Base-by-base conservation (phyloP, 768 basidiomycete genomes). In the Xanthoconium stramineum region DNA sequence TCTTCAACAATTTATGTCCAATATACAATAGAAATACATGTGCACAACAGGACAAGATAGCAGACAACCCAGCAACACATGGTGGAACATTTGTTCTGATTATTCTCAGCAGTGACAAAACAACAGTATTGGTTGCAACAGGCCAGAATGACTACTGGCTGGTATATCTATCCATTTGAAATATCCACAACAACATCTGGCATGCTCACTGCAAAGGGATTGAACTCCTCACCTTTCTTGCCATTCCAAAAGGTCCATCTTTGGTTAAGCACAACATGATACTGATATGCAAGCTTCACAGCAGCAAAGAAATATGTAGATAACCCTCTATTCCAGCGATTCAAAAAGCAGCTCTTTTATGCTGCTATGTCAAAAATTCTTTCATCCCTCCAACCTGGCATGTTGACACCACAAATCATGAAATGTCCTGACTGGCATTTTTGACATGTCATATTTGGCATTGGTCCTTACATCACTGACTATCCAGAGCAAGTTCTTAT, bases 141-240 rank as follows among this genome's bases (percentile, higher is more conserved):
- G 50, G 55, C 3, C 37, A 52, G 6, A 19, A 20, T 0, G 45
- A 56, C 2, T 52, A 52, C 11, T 57, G 39, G 39, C 51, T 15
- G 1, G 39, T 57, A 15, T 57, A 57, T 15, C 10, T 57, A 2
- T 57, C 45, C 0, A n/a, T 57, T 1, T 35, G 50, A 1, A 57
- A 57, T 11, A n/a, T 57, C 4, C 51, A 47, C 35, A 57, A 57
- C 12, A 57, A 47, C 11, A 8, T 56, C 1, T 7, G 3, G 3
- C 32, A 6, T 28, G 48, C 36, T 2, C 49, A 56, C 8, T 3
- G 5, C 5, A 19, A 30, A 0, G 47, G 42, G 6, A 57, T 65
- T 2, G 46, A 67, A 3, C 44, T 63, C 2, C 29, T 63, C 5
- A 63, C 45, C 0, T 75, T 74, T 50, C 55, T 74, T 6, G 59